phyloP scores from a whole-genome alignment of 305 asterid genomes.

The Fraxinus angustifolia region DNA sequence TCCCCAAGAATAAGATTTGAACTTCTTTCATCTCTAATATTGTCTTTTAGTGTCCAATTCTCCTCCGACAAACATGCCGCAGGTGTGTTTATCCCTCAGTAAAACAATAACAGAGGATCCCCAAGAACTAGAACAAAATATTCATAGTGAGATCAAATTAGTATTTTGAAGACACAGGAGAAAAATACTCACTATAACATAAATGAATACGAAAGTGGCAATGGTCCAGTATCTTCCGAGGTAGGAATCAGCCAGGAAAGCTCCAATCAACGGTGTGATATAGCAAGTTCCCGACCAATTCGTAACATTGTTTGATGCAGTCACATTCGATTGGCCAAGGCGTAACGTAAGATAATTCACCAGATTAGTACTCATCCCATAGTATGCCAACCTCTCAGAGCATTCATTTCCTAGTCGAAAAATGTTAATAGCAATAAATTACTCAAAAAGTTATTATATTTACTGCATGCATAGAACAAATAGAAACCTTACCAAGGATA shows the following conservation, averaged over 20 bases:
- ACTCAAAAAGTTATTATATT: neutral
- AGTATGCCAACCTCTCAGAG: constrained; percentile 47
- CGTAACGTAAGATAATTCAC: constrained; percentile 30
- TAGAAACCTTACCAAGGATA: constrained; percentile 32
- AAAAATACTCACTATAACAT: constrained; percentile 40
- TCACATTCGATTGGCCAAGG: constrained; percentile 28
- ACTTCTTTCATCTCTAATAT: neutral
- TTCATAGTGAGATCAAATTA: neutral
- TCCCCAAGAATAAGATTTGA: neutral
- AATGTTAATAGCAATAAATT: neutral
- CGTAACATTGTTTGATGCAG: constrained; percentile 39
- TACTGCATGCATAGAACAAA: neutral
- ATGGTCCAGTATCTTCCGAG: constrained; percentile 65
- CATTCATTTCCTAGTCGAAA: constrained; percentile 33
- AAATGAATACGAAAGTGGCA: constrained; percentile 45
- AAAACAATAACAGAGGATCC: neutral
- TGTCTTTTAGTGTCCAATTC: neutral
- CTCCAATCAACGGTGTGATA: constrained; percentile 65
- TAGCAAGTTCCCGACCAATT: constrained; percentile 78
- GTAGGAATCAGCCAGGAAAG: constrained; percentile 65
- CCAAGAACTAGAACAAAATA: neutral
- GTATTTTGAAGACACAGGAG: neutral
- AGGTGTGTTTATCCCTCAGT: neutral
- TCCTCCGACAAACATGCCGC: neutral
- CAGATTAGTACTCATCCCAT: constrained; percentile 48